A percentile compares a stretch with the other conserved stretches of the same genome.
These are phyloP conservation scores for Warburgia ugandensis DNA, from an alignment of 164 flowering plant species.

Conservation along the genomic window DNA sequence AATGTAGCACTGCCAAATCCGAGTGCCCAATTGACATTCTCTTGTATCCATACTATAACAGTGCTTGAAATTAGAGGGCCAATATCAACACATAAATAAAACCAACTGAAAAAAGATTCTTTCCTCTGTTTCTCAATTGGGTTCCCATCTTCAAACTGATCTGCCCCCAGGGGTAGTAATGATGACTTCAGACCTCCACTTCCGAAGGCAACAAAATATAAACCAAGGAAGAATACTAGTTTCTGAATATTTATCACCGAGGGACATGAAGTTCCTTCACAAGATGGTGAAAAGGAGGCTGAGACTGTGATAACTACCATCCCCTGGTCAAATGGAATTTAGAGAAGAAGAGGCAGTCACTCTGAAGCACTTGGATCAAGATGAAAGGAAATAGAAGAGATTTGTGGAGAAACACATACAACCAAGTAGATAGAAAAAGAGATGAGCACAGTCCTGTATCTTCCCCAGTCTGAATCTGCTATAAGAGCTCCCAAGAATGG, in stretches of 20 bases:
- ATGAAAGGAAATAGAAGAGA: background rate
- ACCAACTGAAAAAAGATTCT: conserved; percentile 73
- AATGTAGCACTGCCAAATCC: conserved; percentile 76
- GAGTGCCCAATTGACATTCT: conserved; percentile 67
- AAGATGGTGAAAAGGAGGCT: conserved; percentile 47
- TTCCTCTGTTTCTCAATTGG: conserved; percentile 47
- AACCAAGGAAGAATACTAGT: conserved; percentile 51
- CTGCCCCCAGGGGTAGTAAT: conserved; percentile 65
- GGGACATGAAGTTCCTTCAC: conserved; percentile 44
- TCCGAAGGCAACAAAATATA: conserved; percentile 61
- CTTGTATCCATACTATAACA: conserved; percentile 58
- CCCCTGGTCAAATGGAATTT: conserved; percentile 30
- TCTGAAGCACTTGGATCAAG: background rate
- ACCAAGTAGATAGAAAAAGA: conserved; percentile 56
- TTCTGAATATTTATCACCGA: conserved; percentile 48
- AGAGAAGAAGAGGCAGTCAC: no score
- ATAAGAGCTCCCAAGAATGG: conserved; percentile 67
- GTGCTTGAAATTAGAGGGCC: conserved; percentile 64
- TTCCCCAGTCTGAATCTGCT: conserved; percentile 76
- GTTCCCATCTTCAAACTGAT: no score
- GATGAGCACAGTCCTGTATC: conserved; percentile 61
- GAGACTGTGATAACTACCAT: conserved; percentile 61
- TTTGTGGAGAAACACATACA: conserved; percentile 18
- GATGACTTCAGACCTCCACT: conserved; percentile 66
- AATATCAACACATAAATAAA: conserved; percentile 56